Evolutionary conservation across 2,329 filamentous ascomycete species (phyloP).

Genomic region (Ophiocordyceps camponoti-saundersi): DNA sequence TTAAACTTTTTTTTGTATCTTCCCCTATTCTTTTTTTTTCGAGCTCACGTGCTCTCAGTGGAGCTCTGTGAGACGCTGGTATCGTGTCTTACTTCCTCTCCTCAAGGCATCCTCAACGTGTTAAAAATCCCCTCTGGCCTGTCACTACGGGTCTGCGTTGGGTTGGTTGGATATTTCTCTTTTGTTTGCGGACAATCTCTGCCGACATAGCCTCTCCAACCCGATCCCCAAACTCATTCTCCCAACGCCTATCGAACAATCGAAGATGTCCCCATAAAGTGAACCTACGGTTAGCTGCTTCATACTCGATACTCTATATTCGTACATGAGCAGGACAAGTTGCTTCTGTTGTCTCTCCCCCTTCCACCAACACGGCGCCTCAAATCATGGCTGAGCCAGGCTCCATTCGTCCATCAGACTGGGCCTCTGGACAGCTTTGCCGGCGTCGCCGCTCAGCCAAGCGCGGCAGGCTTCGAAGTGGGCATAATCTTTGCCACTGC

Average conservation of each 20-base stretch:
- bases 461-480: slow-evolving; percentile 28
- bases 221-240: too few species aligned
- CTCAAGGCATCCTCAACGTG: neutral
- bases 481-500: slow-evolving; percentile 14
- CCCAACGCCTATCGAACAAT: too few species aligned
- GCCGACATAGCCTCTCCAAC: too few species aligned
- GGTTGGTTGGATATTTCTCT: too few species aligned
- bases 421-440: slow-evolving; percentile 19
- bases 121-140: too few species aligned
- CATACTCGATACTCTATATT: too few species aligned
- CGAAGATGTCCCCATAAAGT: too few species aligned
- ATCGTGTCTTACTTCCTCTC: neutral
- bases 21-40: neutral
- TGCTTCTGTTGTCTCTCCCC: too few species aligned
- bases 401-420: slow-evolving; percentile 23
- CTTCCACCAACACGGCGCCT: neutral
- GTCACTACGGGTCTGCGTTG: too few species aligned
- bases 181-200: too few species aligned
- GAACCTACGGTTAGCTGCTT: too few species aligned
- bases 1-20: neutral
- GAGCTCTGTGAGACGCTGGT: neutral
- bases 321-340: too few species aligned
- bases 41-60: neutral
- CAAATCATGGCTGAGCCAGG: neutral
- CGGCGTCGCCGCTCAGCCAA: slow-evolving; percentile 21